A percentile compares a stretch with the other conserved stretches of the same genome.
Evolutionary conservation across 176 grass and related monocot genomes (phyloP).

Genomic region (Urochloa ruziziensis): DNA sequence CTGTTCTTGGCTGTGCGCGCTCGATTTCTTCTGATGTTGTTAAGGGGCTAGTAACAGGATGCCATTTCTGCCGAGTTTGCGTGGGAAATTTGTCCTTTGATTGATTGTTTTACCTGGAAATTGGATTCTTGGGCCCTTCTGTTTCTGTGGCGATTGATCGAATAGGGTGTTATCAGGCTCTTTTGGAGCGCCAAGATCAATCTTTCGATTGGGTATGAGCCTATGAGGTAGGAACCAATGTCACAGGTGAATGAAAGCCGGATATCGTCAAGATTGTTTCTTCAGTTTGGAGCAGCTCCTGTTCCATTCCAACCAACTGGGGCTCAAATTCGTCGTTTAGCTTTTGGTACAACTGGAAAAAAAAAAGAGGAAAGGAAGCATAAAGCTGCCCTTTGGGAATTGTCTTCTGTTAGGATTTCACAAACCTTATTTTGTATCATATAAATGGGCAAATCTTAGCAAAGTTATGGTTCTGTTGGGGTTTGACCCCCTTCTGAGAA

Average conservation of each 20-base stretch:
- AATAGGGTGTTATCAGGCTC: background rate
- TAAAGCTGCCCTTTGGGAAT: background rate
- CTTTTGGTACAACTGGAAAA: slow-evolving; percentile 4
- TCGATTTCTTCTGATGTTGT: slow-evolving; percentile 7
- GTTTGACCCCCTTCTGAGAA: background rate
- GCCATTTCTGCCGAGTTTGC: background rate
- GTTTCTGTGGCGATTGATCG: background rate
- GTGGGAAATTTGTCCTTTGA: background rate
- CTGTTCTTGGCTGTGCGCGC: background rate
- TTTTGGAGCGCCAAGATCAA: background rate
- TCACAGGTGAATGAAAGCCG: background rate
- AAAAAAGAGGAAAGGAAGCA: no score
- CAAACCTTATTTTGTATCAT: background rate
- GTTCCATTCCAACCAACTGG: background rate
- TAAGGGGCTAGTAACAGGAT: background rate
- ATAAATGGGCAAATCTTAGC: background rate
- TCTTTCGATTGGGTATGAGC: background rate
- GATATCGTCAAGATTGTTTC: background rate
- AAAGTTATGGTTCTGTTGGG: background rate
- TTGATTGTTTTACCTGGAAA: background rate
- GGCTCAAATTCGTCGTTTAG: background rate
- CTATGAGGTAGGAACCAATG: background rate
- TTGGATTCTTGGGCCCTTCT: background rate
- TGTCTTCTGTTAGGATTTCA: background rate
- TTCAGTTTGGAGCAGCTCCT: slow-evolving; percentile 3